Evolutionary conservation across 305 asterid species (phyloP), one percentile per base, ranked within the genome.

Genomic region (Fraxinus nigra): DNA sequence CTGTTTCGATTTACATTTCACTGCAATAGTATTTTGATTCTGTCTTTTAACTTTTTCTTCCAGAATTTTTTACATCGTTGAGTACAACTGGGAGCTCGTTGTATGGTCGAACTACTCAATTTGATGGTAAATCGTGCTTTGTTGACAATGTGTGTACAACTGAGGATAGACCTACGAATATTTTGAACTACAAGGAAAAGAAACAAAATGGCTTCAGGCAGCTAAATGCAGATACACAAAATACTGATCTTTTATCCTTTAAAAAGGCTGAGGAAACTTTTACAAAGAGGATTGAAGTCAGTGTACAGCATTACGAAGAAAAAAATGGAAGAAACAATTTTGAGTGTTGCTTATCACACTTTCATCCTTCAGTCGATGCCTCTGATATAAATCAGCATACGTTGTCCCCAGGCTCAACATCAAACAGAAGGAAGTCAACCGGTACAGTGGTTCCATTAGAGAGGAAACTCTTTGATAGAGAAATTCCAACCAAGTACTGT

Each of bases 51-150:
- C 56, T 22, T 73, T 81, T 72, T n/a, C 72, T 56, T 79, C 63
- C 88, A 91, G 94, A 92, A 77, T 84, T 83, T 81, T 82, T 84
- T 63, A 84, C 91, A 74, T 83, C 88, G 51, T 63, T 80, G 20
- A 76, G 61, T 72, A 54, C 84, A 18, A 76, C 80, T 38, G 87
- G 75, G 75, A 85, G 85, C n/a, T 11, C 81, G 26, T 59, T 43
- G 22, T 61, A 80, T n/a, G 59, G 51, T 24, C 89, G 83, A 79
- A 75, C 43, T 63, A 85, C 80, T 18, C 81, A 56, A 72, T 43
- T 24, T 76, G 88, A 86, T 73, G 80, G 75, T 80, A 22, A 38
- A 35, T 83, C 80, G 34, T 34, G 80, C 51, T 28, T 61, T 43
- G 2, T 32, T 6, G 81, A 51, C 67, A 32, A 61, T 33, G 83